phyloP scores from a whole-genome alignment of 768 basidiomycete genomes.

The Rhizopogon rudus region DNA sequence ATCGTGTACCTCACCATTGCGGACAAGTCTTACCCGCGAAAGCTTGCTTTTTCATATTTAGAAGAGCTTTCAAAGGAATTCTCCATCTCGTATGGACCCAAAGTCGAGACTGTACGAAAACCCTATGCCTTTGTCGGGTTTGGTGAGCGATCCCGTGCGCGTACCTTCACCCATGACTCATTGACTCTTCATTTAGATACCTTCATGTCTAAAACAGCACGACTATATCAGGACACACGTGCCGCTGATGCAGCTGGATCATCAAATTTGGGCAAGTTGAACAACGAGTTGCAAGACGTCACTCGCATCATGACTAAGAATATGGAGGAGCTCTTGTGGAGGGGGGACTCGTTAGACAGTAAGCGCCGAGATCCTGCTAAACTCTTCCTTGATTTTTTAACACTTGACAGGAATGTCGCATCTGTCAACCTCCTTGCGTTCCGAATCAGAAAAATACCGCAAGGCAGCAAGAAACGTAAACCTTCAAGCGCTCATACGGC shows the following conservation, averaged over 20 bases:
- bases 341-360: slow-evolving; percentile 97
- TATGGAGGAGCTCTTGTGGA: slow-evolving; percentile 98
- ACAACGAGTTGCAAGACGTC: slow-evolving; percentile 96
- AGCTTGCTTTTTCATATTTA: slow-evolving; percentile 95
- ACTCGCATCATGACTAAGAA: slow-evolving; percentile 99
- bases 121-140: slow-evolving; percentile 99
- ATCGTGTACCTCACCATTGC: slow-evolving; percentile 94
- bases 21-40: slow-evolving; percentile 95
- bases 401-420: slow-evolving; percentile 83
- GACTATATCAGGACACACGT: slow-evolving; percentile 91
- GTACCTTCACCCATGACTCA: slow-evolving; percentile 1
- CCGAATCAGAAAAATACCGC: slow-evolving; percentile 97
- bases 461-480: slow-evolving; percentile 95
- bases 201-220: slow-evolving; percentile 97
- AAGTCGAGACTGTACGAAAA: slow-evolving; percentile 87
- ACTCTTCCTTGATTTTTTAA: slow-evolving; percentile 1
- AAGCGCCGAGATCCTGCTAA: slow-evolving; percentile 23
- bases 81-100: slow-evolving; percentile 84
- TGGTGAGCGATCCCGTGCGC: slow-evolving; percentile 48
- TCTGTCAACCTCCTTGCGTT: slow-evolving; percentile 86
- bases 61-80: slow-evolving; percentile 98
- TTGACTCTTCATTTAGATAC: slow-evolving; percentile 59
- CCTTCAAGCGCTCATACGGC: slow-evolving; percentile 86
- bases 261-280: slow-evolving; percentile 78
- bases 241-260: slow-evolving; percentile 65